phyloP scores from a whole-genome alignment of 2,329 filamentous ascomycete genomes.

The Emmonsia crescens region DNA sequence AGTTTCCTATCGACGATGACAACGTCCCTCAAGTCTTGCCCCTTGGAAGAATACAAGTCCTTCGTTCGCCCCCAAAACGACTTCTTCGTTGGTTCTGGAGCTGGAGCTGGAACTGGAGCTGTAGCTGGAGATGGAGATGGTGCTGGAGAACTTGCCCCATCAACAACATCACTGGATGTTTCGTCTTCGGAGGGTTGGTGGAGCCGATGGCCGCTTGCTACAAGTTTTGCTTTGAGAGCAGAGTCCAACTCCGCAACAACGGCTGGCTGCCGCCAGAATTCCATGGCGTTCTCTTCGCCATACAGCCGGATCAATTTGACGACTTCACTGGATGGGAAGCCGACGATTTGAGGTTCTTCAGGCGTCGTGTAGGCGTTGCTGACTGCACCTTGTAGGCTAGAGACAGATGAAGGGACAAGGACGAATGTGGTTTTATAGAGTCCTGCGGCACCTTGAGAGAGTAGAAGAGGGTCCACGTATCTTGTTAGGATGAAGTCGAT shows the following conservation, averaged over 20 bases:
- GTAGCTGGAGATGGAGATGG: not conserved
- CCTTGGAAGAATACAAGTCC: not conserved
- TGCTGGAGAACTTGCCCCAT: not conserved
- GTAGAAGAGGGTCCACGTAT: slow-evolving; percentile 33
- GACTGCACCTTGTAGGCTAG: slow-evolving; percentile 17
- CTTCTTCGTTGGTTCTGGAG: slow-evolving; percentile 9
- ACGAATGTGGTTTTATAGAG: slow-evolving; percentile 36
- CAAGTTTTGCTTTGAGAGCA: slow-evolving; percentile 22
- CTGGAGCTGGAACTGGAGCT: not conserved
- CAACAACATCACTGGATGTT: not conserved
- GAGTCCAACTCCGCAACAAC: slow-evolving; percentile 32
- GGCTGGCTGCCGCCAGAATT: slow-evolving; percentile 35
- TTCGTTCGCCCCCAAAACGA: slow-evolving; percentile 14
- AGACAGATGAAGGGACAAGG: slow-evolving; percentile 35
- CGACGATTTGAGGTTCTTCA: slow-evolving; percentile 25
- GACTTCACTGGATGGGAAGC: slow-evolving; percentile 30
- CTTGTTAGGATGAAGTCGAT: slow-evolving; percentile 29
- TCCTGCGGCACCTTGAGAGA: slow-evolving; percentile 29
- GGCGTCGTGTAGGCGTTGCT: slow-evolving; percentile 13
- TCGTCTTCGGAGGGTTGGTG: slow-evolving; percentile 6
- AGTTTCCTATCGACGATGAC: slow-evolving; percentile 20
- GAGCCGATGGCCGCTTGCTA: slow-evolving; percentile 14
- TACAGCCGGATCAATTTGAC: slow-evolving; percentile 30
- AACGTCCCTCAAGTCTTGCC: slow-evolving; percentile 8
- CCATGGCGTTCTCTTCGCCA: slow-evolving; percentile 30